Percentiles rank a stretch among this genome's conserved stretches.
Conservation (phyloP, 305 asterid species). For the Fraxinus albicans region DNA sequence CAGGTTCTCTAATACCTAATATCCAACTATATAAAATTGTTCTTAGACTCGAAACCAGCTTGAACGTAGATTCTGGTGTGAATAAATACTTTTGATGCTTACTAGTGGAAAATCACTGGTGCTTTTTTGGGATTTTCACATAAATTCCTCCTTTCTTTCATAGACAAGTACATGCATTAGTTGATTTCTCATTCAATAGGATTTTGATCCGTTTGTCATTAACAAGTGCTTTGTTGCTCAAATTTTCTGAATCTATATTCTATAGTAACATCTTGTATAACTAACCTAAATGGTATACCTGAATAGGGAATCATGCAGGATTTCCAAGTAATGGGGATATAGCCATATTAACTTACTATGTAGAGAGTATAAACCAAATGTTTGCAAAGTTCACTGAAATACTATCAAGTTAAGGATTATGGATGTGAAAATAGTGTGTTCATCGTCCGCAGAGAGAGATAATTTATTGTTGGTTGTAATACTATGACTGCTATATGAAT, state of each 20-base stretch:
- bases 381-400: constrained; percentile 1
- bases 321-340: neutral
- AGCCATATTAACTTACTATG: neutral
- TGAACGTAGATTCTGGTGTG: neutral
- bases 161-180: neutral
- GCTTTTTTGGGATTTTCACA: neutral
- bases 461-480: neutral
- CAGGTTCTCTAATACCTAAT: neutral
- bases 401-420: neutral
- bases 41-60: neutral
- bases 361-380: neutral
- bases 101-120: neutral
- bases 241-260: constrained; percentile 8
- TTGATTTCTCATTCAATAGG: neutral
- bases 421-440: neutral
- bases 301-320: neutral
- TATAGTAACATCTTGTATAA: neutral
- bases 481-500: neutral
- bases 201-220: neutral
- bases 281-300: neutral
- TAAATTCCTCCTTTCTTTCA: neutral
- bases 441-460: neutral
- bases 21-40: neutral
- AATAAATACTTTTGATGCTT: neutral
- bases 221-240: constrained; percentile 4